Evolutionary conservation across 495 filamentous ascomycete species (phyloP).

Genomic region (Aspergillus haitiensis): DNA sequence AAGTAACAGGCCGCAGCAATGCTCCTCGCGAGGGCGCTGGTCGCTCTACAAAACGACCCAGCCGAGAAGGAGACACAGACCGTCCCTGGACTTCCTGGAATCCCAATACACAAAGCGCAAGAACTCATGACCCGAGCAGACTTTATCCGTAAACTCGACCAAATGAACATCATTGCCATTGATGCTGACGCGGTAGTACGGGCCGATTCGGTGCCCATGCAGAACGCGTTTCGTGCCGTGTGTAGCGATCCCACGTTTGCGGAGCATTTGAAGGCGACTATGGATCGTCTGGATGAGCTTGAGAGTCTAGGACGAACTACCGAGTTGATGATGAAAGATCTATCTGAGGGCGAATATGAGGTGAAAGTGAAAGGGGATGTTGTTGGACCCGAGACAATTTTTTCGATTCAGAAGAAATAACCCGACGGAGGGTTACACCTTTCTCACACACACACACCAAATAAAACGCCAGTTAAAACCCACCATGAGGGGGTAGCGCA

Average conservation of each 20-base stretch:
- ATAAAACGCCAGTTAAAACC: too few species aligned
- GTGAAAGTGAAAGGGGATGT: conserved; percentile 35
- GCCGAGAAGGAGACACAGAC: conserved; percentile 60
- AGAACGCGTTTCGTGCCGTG: conserved; percentile 82
- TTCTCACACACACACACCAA: background rate
- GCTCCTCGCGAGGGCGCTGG: conserved; percentile 88
- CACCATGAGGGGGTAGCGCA: too few species aligned
- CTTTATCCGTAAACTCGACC: conserved; percentile 88
- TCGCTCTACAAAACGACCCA: conserved; percentile 64
- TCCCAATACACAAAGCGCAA: conserved; percentile 82
- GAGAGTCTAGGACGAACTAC: conserved; percentile 89
- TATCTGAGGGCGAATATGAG: conserved; percentile 82
- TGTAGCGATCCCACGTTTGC: conserved; percentile 72
- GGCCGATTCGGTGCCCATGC: conserved; percentile 68
- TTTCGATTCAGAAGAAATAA: conserved; percentile 1
- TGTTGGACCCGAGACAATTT: background rate
- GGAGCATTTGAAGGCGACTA: conserved; percentile 74
- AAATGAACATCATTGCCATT: conserved; percentile 94
- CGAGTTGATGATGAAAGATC: conserved; percentile 85
- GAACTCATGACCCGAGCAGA: conserved; percentile 94
- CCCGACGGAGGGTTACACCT: background rate
- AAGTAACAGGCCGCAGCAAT: conserved; percentile 73
- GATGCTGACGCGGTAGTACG: conserved; percentile 83
- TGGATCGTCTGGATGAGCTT: conserved; percentile 81
- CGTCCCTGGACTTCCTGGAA: conserved; percentile 78